phyloP scores from a whole-genome alignment of 371 early-diverging fungal genomes.

The Furculomyces boomerangus region DNA sequence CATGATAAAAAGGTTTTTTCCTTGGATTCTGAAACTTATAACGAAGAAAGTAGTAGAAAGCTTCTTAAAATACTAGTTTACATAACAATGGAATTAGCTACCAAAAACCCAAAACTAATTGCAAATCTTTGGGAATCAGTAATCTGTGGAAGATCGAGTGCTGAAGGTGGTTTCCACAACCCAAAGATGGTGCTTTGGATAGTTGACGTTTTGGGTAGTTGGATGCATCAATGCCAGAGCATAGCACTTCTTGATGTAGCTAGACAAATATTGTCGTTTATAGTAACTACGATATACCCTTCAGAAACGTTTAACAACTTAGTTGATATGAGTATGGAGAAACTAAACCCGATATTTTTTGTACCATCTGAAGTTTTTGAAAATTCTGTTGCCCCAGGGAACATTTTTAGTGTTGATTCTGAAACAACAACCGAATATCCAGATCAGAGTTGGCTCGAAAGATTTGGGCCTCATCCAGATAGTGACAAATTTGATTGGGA shows the following conservation, averaged over 20 bases:
- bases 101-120: background rate
- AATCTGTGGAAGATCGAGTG: background rate
- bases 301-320: background rate
- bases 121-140: background rate
- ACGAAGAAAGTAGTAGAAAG: too few species aligned
- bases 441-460: background rate
- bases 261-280: background rate
- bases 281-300: background rate
- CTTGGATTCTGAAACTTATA: background rate
- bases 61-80: background rate
- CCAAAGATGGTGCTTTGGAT: background rate
- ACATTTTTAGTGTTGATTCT: too few species aligned
- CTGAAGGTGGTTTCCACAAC: background rate
- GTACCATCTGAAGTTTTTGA: background rate
- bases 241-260: background rate
- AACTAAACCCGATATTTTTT: background rate
- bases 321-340: background rate
- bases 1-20: background rate
- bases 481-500: background rate
- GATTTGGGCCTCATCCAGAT: background rate
- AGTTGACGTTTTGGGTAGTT: background rate
- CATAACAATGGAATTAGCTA: background rate
- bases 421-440: too few species aligned
- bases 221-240: background rate
- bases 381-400: background rate